These are phyloP conservation scores for Clausena lansium DNA, from an alignment of 345 rosid genomes.

Conservation along the genomic window DNA sequence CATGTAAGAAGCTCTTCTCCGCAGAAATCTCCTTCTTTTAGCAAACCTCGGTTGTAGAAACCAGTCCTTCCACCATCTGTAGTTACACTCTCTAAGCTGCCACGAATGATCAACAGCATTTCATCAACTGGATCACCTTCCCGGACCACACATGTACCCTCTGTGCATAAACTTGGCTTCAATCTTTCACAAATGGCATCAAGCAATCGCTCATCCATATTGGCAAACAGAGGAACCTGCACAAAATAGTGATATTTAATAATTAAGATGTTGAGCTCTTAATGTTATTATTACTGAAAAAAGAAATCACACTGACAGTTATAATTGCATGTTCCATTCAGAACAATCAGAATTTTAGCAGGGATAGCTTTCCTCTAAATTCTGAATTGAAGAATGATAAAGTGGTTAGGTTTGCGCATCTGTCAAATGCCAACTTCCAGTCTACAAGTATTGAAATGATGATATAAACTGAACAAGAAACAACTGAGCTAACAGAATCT, in stretches of 20 bases:
- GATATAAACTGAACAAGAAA: not conserved
- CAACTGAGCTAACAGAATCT: not conserved
- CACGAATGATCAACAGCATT: slow-evolving; percentile 84
- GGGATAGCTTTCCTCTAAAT: not conserved
- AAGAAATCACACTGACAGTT: no score
- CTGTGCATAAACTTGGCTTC: slow-evolving; percentile 78
- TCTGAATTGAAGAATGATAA: not conserved
- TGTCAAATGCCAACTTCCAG: not conserved
- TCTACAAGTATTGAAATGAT: slow-evolving; percentile 9
- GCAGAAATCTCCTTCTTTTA: slow-evolving; percentile 78
- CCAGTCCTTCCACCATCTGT: slow-evolving; percentile 95
- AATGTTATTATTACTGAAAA: no score
- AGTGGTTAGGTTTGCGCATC: not conserved
- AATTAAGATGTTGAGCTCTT: no score
- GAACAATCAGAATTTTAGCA: not conserved
- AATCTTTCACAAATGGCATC: slow-evolving; percentile 91
- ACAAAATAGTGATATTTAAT: not conserved
- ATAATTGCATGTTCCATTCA: not conserved
- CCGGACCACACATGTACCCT: slow-evolving; percentile 63
- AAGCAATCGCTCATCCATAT: slow-evolving; percentile 80
- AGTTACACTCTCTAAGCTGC: slow-evolving; percentile 77
- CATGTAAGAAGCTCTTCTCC: slow-evolving; percentile 81
- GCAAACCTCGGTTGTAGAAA: slow-evolving; percentile 64
- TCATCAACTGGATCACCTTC: slow-evolving; percentile 91
- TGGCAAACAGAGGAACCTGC: slow-evolving; percentile 83